Base-by-base conservation (phyloP, 371 early-diverging fungal species). In the Fennellomyces sp. region DNA sequence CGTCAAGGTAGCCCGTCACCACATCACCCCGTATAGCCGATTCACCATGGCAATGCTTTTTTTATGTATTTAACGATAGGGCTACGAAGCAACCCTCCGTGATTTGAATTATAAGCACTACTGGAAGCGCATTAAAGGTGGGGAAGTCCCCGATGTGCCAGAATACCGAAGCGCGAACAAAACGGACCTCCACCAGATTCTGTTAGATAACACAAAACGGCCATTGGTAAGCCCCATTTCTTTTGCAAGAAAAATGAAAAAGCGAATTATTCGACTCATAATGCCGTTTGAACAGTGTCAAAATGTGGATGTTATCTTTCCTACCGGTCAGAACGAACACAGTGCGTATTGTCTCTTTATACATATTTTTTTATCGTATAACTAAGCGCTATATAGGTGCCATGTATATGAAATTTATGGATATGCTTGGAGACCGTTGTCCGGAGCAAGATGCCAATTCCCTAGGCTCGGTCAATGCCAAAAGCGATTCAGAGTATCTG, bases 241-340 rank as follows among this genome's bases (percentile, higher is more conserved):
- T 33, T 33, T 33, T 33, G 35, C 6, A 8, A 33, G 13, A 33
- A 13, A 33, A 33, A 33, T 8, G 13, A 33, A 33, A 33, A 33
- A 33, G 15, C 10, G 17, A 39, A 11, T 45, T 23, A 45, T 25
- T 21, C n/a, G 5, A 39, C 1, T 39, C 3, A 41, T n/a, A 41
- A 41, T 19, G 12, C n/a, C n/a, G n/a, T n/a, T n/a, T n/a, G n/a
- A 10, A 54, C 54, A 78, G 78, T 72, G 75, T 58, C 78, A 78
- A 61, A 70, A 68, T 31, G 60, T 70, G 35, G 78, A 78, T 26
- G 42, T 78, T 27, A 66, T 78, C 52, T 47, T 75, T 35, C 69
- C 75, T 28, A 30, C 57, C 19, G 19, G 28, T 31, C 42, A 26
- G 15, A 11, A 19, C 23, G 52, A 25, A 25, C 26, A 51, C 35